Evolutionary conservation across 2,329 filamentous ascomycete genomes (phyloP).

Genomic region (Penicillium sp.): DNA sequence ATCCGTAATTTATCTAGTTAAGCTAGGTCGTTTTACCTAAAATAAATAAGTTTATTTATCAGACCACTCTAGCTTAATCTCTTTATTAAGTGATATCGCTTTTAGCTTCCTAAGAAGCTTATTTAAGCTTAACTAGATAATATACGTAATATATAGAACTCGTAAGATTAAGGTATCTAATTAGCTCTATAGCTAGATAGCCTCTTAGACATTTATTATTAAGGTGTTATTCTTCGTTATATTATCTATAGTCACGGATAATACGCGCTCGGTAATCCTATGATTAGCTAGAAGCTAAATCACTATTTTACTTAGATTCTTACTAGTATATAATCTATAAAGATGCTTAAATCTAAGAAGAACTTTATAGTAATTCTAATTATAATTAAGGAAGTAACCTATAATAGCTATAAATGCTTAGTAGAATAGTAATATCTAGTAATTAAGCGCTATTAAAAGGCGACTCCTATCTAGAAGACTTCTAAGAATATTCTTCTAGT

Average conservation of each 20-base stretch:
- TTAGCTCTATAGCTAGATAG: no score
- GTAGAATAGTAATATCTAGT: not conserved
- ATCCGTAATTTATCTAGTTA: not conserved
- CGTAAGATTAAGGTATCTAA: not conserved
- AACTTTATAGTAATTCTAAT: constrained; percentile 13
- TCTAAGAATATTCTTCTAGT: not conserved
- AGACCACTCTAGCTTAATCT: constrained; percentile 6
- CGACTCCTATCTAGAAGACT: not conserved
- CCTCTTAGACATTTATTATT: no score
- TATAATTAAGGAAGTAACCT: constrained; percentile 8
- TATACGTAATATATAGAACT: constrained; percentile 1
- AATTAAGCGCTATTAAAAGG: constrained; percentile 10
- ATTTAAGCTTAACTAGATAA: constrained; percentile 17
- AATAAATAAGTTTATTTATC: not conserved
- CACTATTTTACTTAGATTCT: constrained; percentile 5
- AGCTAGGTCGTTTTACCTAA: not conserved
- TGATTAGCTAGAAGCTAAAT: constrained; percentile 1
- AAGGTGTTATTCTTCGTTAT: constrained; percentile 14
- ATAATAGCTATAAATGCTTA: constrained; percentile 11
- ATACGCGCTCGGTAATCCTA: constrained; percentile 5
- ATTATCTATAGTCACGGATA: constrained; percentile 14
- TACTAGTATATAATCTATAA: constrained; percentile 1
- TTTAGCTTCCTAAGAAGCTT: constrained; percentile 20
- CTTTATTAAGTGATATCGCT: constrained; percentile 6
- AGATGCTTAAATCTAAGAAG: constrained; percentile 14